phyloP scores from a whole-genome alignment of 345 rosid genomes.

The Eucalyptus viminalis region DNA sequence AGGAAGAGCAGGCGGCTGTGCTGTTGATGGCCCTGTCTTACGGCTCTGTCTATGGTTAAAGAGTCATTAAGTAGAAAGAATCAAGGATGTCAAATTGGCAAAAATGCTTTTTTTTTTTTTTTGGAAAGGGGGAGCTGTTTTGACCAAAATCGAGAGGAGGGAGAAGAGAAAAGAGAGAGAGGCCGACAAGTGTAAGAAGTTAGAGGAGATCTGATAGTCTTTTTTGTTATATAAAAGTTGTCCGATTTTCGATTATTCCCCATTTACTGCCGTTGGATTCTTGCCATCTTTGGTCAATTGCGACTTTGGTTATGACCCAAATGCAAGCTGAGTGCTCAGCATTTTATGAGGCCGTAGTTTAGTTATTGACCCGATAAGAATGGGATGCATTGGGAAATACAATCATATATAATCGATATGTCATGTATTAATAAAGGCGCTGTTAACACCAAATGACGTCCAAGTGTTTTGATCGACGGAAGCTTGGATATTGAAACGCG shows the following conservation, averaged over 20 bases:
- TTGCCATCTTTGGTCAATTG: too few species aligned
- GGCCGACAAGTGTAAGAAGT: too few species aligned
- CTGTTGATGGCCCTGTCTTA: slow-evolving; percentile 79
- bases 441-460: neutral
- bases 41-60: slow-evolving; percentile 45
- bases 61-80: neutral
- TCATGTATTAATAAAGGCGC: neutral
- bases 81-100: neutral
- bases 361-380: neutral
- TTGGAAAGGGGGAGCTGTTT: too few species aligned
- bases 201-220: too few species aligned
- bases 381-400: neutral
- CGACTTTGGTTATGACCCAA: too few species aligned
- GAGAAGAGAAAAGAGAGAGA: too few species aligned
- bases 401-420: neutral
- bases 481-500: neutral
- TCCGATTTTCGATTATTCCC: too few species aligned
- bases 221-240: too few species aligned
- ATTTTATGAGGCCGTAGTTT: too few species aligned
- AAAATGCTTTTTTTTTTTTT: neutral
- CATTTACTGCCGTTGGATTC: too few species aligned
- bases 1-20: slow-evolving; percentile 86
- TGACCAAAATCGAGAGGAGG: too few species aligned
- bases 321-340: too few species aligned
- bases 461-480: neutral